Conservation (phyloP, 805 yeast genomes). For the Tetrapisispora pingtungensis region DNA sequence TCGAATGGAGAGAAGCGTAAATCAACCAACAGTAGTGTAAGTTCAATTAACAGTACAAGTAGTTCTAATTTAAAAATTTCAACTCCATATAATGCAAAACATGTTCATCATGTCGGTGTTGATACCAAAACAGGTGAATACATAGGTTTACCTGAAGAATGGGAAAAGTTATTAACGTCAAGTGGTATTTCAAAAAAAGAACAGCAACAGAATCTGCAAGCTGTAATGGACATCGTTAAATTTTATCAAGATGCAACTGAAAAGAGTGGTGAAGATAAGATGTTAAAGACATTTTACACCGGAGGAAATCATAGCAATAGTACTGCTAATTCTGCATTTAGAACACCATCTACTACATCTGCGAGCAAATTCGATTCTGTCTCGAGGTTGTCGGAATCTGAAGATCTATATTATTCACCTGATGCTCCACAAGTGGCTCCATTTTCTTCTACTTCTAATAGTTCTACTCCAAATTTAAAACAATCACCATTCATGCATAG, state of each 20-base stretch:
- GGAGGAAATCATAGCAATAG: neutral
- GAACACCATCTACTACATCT: slow-evolving; percentile 25
- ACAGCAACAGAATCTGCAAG: slow-evolving; percentile 86
- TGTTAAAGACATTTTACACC: slow-evolving; percentile 31
- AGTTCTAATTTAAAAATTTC: slow-evolving; percentile 45
- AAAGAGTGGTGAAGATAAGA: slow-evolving; percentile 32
- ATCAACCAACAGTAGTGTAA: slow-evolving; percentile 7
- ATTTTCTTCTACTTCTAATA: slow-evolving; percentile 2
- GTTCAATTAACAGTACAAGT: slow-evolving; percentile 1
- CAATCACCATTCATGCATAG: slow-evolving; percentile 1
- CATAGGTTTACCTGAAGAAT: slow-evolving; percentile 86
- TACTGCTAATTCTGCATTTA: slow-evolving; percentile 23
- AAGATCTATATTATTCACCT: slow-evolving; percentile 7
- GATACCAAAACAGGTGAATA: slow-evolving; percentile 77
- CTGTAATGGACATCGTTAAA: slow-evolving; percentile 83
- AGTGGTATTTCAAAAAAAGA: slow-evolving; percentile 84
- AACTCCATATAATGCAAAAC: slow-evolving; percentile 85
- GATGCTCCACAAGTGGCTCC: slow-evolving; percentile 11
- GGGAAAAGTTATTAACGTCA: slow-evolving; percentile 75
- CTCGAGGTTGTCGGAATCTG: slow-evolving; percentile 25
- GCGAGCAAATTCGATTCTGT: slow-evolving; percentile 9
- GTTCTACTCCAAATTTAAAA: slow-evolving; percentile 5
- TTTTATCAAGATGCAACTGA: slow-evolving; percentile 60
- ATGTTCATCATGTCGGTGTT: slow-evolving; percentile 87
- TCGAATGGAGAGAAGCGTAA: slow-evolving; percentile 32